These are phyloP conservation scores for Scedosporium aurantiacum DNA, from an alignment of 2,329 filamentous ascomycete genomes.

Conservation along the genomic window DNA sequence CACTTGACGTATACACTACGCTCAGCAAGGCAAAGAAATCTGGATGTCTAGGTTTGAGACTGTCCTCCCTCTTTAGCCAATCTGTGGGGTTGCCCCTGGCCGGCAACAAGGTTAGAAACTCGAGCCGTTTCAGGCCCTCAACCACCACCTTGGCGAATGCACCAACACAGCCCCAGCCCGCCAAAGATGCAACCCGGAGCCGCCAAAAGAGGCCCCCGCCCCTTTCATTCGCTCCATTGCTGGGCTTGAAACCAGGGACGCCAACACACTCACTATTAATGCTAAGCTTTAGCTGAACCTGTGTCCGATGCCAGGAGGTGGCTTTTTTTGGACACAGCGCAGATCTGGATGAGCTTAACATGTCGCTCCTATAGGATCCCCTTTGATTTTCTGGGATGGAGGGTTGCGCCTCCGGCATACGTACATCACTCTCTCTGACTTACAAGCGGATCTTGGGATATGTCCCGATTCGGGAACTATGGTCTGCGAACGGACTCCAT, in stretches of 20 bases:
- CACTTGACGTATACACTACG: neutral
- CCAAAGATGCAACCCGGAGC: neutral
- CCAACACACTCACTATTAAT: neutral
- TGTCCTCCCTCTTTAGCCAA: neutral
- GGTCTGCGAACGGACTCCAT: no score
- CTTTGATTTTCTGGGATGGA: neutral
- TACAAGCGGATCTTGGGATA: no score
- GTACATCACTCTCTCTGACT: no score
- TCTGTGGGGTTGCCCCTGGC: neutral
- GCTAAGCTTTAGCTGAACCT: neutral
- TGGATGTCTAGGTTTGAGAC: neutral
- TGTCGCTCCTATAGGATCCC: conserved; percentile 6
- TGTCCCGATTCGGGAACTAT: no score
- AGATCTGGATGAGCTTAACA: neutral
- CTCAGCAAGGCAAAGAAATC: no score
- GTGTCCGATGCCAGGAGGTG: neutral
- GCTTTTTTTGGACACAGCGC: neutral
- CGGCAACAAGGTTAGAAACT: conserved; percentile 1
- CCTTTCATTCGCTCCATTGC: neutral
- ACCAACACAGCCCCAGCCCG: neutral
- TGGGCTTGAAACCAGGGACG: neutral
- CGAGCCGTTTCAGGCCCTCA: neutral
- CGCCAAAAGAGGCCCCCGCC: neutral
- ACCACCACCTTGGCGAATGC: neutral
- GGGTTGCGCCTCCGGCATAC: no score